These are phyloP conservation scores for Stellera chamaejasme DNA, from an alignment of 345 rosid species.

Conservation along the genomic window DNA sequence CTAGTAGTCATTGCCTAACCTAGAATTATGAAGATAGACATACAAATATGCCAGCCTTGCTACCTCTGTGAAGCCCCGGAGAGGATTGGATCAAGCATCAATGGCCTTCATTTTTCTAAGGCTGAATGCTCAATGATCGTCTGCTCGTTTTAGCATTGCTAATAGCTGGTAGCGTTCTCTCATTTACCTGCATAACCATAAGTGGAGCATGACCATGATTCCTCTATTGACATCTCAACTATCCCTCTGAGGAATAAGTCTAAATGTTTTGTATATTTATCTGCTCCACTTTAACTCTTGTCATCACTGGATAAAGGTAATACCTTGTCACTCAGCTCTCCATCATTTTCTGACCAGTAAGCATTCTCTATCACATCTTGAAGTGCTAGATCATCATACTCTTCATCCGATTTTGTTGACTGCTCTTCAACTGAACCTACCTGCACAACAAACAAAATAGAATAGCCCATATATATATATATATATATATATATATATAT, in stretches of 20 bases:
- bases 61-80: constrained; percentile 46
- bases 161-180: constrained; percentile 19
- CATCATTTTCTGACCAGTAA: constrained; percentile 50
- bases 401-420: constrained; percentile 84
- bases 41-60: constrained; percentile 4
- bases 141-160: constrained; percentile 38
- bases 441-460: constrained; percentile 22
- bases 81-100: constrained; percentile 42
- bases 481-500: too few relatives aligned
- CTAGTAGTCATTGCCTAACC: background rate
- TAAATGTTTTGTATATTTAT: constrained; percentile 50
- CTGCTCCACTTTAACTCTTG: constrained; percentile 18
- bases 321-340: constrained; percentile 28
- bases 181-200: constrained; percentile 34
- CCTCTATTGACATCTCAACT: constrained; percentile 38
- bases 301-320: constrained; percentile 8
- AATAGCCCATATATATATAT: too few relatives aligned
- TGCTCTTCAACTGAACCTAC: constrained; percentile 94
- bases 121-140: constrained; percentile 86
- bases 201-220: constrained; percentile 36
- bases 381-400: constrained; percentile 89
- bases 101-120: constrained; percentile 39
- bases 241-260: constrained; percentile 41
- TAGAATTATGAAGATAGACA: background rate
- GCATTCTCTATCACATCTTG: constrained; percentile 46